A percentile compares a stretch with the other conserved stretches of the same genome.
Conservation (phyloP, 805 yeast genomes). For the Kregervanrija pseudodelftensis region DNA sequence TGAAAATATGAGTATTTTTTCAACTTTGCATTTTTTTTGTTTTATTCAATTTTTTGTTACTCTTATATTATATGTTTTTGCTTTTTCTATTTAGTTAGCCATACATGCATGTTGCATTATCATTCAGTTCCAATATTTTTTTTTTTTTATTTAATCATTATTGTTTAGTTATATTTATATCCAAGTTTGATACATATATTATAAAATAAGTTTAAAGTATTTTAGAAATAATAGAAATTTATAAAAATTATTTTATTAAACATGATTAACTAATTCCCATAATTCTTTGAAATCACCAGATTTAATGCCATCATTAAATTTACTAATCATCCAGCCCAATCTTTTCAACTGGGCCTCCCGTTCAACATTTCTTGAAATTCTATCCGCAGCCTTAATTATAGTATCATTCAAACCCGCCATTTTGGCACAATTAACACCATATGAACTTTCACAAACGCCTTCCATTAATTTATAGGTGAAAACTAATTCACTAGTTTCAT, state of each 20-base stretch:
- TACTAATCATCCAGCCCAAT: slow-evolving; percentile 8
- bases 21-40: neutral
- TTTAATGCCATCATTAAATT: neutral
- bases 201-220: too few relatives aligned
- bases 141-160: neutral
- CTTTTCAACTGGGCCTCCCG: slow-evolving; percentile 13
- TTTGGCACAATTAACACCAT: slow-evolving; percentile 81
- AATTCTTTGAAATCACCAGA: slow-evolving; percentile 8
- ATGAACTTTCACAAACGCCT: slow-evolving; percentile 56
- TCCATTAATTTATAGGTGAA: slow-evolving; percentile 44
- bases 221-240: neutral
- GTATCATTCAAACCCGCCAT: slow-evolving; percentile 53
- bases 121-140: neutral
- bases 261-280: slow-evolving; percentile 16
- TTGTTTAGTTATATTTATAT: neutral
- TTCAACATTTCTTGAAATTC: slow-evolving; percentile 26
- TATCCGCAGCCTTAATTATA: slow-evolving; percentile 39
- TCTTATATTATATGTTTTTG: neutral
- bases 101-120: too few relatives aligned
- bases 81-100: too few relatives aligned
- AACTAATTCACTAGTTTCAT: slow-evolving; percentile 31
- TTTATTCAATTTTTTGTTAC: too few relatives aligned
- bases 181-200: neutral
- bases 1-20: slow-evolving; percentile 18
- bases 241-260: slow-evolving; percentile 5